Conservation (phyloP, 2,329 filamentous ascomycete species). For the Periconia sp. region DNA sequence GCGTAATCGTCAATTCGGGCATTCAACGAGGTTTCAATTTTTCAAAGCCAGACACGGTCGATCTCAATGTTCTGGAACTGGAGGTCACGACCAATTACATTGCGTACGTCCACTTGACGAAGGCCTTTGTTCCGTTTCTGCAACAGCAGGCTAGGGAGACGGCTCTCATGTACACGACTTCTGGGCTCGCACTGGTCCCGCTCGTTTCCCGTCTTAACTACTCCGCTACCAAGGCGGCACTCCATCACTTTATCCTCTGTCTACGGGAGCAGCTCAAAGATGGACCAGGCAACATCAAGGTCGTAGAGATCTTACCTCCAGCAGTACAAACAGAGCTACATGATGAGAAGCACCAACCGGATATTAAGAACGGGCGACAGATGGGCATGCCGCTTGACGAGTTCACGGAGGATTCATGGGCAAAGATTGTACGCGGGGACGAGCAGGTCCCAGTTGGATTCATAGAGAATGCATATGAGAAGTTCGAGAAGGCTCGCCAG, state of each 20-base stretch:
- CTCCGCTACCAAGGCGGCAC: constrained; percentile 61
- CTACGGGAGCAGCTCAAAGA: constrained; percentile 59
- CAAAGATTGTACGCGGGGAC: constrained; percentile 52
- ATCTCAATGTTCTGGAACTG: constrained; percentile 50
- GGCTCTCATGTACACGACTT: constrained; percentile 56
- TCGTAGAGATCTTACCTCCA: constrained; percentile 63
- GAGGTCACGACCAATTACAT: constrained; percentile 61
- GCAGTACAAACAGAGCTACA: constrained; percentile 64
- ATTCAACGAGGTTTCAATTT: constrained; percentile 60
- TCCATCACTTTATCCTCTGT: constrained; percentile 60
- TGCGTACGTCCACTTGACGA: constrained; percentile 56
- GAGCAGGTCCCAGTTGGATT: constrained; percentile 60
- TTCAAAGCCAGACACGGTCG: constrained; percentile 54
- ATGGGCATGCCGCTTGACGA: constrained; percentile 62
- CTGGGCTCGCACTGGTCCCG: constrained; percentile 58
- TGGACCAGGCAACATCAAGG: constrained; percentile 54
- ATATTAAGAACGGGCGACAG: constrained; percentile 56
- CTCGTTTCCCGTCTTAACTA: constrained; percentile 58
- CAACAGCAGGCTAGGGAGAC: constrained; percentile 52
- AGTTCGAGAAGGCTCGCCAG: constrained; percentile 58
- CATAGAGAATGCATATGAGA: constrained; percentile 48
- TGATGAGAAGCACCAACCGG: constrained; percentile 61
- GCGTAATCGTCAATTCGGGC: constrained; percentile 61
- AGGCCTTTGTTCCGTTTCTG: constrained; percentile 58
- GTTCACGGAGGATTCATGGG: constrained; percentile 59